Evolutionary conservation across 2,329 filamentous ascomycete species (phyloP), one percentile per base, ranked within the genome.

Genomic region (Camillea tinctor): DNA sequence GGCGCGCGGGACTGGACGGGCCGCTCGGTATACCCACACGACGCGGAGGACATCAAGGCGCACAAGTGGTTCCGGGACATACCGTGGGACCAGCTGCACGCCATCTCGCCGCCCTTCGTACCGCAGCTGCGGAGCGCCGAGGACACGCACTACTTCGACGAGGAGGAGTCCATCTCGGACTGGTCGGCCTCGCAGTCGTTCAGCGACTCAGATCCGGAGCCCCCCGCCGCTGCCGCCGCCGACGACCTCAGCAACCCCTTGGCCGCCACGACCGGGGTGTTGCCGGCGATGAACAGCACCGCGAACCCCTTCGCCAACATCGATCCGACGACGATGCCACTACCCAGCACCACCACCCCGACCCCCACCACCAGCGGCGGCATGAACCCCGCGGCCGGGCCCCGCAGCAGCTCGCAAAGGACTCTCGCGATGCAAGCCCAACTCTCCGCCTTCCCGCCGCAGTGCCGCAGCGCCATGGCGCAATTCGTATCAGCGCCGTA

Each of bases 81-180:
- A 17, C 84, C 86, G 1, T 98, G 92, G 95, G 85, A 90, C 15
- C 84, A 84, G 0, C 75, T 97, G 17, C 90, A 95, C 69, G 76
- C 83, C 36, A 83, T 86, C 58, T 79, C 79, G 8, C 93, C 94
- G 0, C 93, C 93, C 0, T 94, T 96, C 69, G 79, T 96, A 0
- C 94, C 94, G 0, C 82, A 86, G 9, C 87, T 97, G 22, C 80
- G 80, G 48, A 79, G 80, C 26, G 79, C 82, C 64, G 88, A 90
- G 55, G 90, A 93, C 71, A 95, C 93, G 1, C 91, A 90, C 69
- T 98, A 97, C 72, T 98, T 98, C 71, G 91, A 97, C 60, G 89
- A 93, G 54, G 91, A 92, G 64, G 87, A 91, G 49, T 81, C 88
- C 24, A 86, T 94, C 55, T 86, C 84, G 36, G 87, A 90, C 68